A percentile compares a stretch with the other conserved stretches of the same genome.
These are phyloP conservation scores for Ophiocordyceps camponoti-floridani DNA, from an alignment of 2,329 filamentous ascomycete species.

Conservation along the genomic window DNA sequence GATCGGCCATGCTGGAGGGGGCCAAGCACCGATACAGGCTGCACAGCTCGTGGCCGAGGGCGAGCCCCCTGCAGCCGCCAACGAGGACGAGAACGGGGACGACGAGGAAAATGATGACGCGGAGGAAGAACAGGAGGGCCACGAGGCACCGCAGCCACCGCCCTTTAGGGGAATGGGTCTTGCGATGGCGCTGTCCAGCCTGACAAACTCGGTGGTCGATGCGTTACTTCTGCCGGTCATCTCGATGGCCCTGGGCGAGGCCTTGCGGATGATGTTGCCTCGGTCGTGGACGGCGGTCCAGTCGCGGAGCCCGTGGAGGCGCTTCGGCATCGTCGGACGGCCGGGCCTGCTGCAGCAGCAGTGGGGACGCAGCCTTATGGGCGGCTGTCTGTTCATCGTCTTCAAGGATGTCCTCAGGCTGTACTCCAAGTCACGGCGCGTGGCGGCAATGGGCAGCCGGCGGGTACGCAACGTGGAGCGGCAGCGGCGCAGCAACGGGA, in stretches of 20 bases:
- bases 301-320: constrained; percentile 7
- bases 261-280: constrained; percentile 53
- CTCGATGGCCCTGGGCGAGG: constrained; percentile 59
- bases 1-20: not conserved
- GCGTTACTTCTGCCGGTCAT: constrained; percentile 65
- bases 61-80: not conserved
- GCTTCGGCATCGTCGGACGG: constrained; percentile 13
- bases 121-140: constrained; percentile 7
- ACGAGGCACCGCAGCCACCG: constrained; percentile 16
- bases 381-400: constrained; percentile 76
- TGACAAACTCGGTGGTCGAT: constrained; percentile 31
- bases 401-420: constrained; percentile 50
- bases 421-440: constrained; percentile 45
- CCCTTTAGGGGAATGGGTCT: constrained; percentile 14
- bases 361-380: constrained; percentile 79
- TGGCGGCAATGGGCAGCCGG: constrained; percentile 34
- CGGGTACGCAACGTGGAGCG: constrained; percentile 33
- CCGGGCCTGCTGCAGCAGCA: constrained; percentile 60
- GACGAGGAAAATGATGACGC: constrained; percentile 1
- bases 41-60: not conserved
- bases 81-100: constrained; percentile 1
- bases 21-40: not conserved
- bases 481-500: constrained; percentile 5
- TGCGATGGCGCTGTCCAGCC: constrained; percentile 18
- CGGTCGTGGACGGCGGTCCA: constrained; percentile 41